Evolutionary conservation across 2,329 filamentous ascomycete genomes (phyloP), one percentile per base, ranked within the genome.

Genomic region (Clarireedia monteithiana): DNA sequence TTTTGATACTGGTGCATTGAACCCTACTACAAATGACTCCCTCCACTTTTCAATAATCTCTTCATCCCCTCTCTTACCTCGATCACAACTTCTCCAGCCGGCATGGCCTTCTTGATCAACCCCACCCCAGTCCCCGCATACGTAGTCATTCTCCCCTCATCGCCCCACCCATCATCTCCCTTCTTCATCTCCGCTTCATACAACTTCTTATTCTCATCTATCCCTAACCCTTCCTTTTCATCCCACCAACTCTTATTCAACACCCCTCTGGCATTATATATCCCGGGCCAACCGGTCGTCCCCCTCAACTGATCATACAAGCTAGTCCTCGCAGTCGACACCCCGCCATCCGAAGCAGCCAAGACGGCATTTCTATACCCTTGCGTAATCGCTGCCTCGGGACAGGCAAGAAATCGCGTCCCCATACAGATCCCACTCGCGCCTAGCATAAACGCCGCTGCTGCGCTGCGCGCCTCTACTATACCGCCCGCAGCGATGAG

Each of bases 101-200:
- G 65, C 61, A 73, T 73, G 1, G 80, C 71, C 40, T 75, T 68
- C 47, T 68, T 77, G 2, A 85, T 73, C 58, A 86, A 70, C 0
- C 83, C 83, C 14, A 86, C 77, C 0, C 76, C 82, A 20, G 78
- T 79, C 4, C 83, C 83, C 14, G 80, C 82, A 73, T 84, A 86
- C 9, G 80, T 80, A 4, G 80, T 82, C 71, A 85, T 71, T 57
- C 82, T 73, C 4, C 75, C 80, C 9, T 75, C 39, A 7, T 60
- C 67, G 24, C 80, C 81, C 77, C 79, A 77, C 49, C 78, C 73
- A 15, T 67, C 69, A 67, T 82, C 77, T 2, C 77, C 78, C 55
- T 69, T 72, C 63, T 73, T 67, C 64, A 77, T 63, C 40, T 80
- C 81, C 20, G 64, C 60, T 26, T 61, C 59, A 67, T 78, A 77